Conservation (phyloP, 1,284 basidiomycete genomes). For the Coniferiporia sulphurascens region DNA sequence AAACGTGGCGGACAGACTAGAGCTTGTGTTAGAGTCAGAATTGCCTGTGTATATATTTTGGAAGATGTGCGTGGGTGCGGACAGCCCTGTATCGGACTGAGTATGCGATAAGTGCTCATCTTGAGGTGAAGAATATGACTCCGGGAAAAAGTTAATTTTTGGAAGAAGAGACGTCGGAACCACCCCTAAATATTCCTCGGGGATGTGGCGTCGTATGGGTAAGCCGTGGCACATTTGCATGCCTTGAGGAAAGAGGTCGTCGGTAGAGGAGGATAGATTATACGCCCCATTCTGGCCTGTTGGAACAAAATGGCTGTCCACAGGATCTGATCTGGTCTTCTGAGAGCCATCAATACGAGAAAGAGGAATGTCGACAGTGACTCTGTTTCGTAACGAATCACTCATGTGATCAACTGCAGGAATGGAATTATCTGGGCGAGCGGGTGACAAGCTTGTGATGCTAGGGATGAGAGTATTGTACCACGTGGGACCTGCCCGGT, state of each 20-base stretch:
- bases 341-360: constrained; percentile 13
- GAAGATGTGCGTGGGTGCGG: neutral
- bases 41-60: neutral
- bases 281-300: neutral
- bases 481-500: neutral
- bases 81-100: neutral
- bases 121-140: constrained; percentile 9
- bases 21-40: neutral
- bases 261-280: neutral
- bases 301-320: neutral
- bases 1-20: neutral
- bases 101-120: neutral
- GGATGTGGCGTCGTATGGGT: constrained; percentile 11
- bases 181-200: constrained; percentile 4
- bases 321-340: neutral
- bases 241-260: neutral
- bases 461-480: neutral
- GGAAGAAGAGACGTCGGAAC: constrained; percentile 11
- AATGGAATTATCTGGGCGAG: neutral
- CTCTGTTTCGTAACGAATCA: neutral
- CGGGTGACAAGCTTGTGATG: neutral
- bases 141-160: constrained; percentile 7
- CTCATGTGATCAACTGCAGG: neutral
- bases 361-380: constrained; percentile 6
- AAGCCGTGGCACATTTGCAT: neutral